phyloP scores from a whole-genome alignment of 2,329 filamentous ascomycete species.

The Ophiosphaerella narmari region DNA sequence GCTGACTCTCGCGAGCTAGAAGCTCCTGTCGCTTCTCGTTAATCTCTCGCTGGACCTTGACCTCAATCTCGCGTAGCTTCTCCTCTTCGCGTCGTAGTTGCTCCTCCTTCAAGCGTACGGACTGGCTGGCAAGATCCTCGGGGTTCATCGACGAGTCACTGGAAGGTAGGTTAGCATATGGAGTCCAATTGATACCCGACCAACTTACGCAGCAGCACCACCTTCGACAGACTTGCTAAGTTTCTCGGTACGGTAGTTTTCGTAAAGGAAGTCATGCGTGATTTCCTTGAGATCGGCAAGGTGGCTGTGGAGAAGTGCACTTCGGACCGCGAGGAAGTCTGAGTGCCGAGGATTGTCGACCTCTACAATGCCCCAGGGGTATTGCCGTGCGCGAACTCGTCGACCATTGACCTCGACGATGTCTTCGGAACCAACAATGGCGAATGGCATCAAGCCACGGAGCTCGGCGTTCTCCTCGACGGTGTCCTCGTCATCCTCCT shows the following conservation, averaged over 20 bases:
- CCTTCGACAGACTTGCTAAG: slow-evolving; percentile 98
- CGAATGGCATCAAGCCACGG: slow-evolving; percentile 96
- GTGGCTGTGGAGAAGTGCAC: slow-evolving; percentile 95
- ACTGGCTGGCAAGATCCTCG: slow-evolving; percentile 94
- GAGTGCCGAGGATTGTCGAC: slow-evolving; percentile 99
- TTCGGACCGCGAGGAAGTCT: slow-evolving; percentile 96
- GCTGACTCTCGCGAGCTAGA: slow-evolving; percentile 93
- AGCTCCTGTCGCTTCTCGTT: slow-evolving; percentile 99
- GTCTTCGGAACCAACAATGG: slow-evolving; percentile 97
- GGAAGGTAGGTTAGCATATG: slow-evolving; percentile 30
- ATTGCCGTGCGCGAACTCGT: slow-evolving; percentile 91
- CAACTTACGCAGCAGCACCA: slow-evolving; percentile 80
- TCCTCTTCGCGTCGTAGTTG: slow-evolving; percentile 98
- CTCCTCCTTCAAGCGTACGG: slow-evolving; percentile 98
- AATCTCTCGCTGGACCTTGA: slow-evolving; percentile 99
- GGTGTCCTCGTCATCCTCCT: slow-evolving; percentile 98
- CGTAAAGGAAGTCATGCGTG: slow-evolving; percentile 99
- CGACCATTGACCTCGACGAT: slow-evolving; percentile 91
- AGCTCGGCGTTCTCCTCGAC: slow-evolving; percentile 99
- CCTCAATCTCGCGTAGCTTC: slow-evolving; percentile 98
- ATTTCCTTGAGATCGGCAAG: slow-evolving; percentile 99
- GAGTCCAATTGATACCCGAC: neutral
- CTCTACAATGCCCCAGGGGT: slow-evolving; percentile 98
- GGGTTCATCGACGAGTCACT: slow-evolving; percentile 92
- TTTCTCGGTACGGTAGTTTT: slow-evolving; percentile 99